These are phyloP conservation scores for Lotmaria passim DNA, from an alignment of 208 protist genomes.

Conservation along the genomic window DNA sequence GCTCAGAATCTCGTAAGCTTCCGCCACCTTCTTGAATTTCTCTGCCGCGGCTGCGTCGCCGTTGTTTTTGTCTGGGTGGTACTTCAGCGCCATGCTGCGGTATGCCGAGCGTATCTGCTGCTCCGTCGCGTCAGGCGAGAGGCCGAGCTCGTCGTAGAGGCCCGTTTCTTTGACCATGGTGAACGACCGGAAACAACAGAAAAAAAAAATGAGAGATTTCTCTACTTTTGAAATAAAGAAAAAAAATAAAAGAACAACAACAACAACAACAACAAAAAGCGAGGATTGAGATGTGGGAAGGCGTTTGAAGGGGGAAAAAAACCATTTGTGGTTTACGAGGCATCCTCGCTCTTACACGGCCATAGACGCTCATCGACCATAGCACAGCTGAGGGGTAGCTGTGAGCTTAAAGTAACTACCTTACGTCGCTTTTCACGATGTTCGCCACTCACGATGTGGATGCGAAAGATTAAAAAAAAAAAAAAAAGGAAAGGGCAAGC, in stretches of 20 bases:
- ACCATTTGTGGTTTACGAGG: too few species aligned
- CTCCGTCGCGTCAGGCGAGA: constrained; percentile 66
- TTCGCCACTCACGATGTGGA: too few species aligned
- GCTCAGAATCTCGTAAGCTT: constrained; percentile 96
- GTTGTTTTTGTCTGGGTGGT: constrained; percentile 92
- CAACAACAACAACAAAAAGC: not conserved
- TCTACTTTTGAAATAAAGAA: constrained; percentile 9
- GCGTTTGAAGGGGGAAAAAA: too few species aligned
- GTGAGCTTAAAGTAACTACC: too few species aligned
- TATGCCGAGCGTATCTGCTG: constrained; percentile 88
- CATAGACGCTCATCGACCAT: too few species aligned
- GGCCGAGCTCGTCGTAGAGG: constrained; percentile 82
- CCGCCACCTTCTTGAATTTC: constrained; percentile 85
- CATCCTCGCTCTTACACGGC: too few species aligned
- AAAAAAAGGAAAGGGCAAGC: too few species aligned
- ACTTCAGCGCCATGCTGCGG: constrained; percentile 86
- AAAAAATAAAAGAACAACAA: not conserved
- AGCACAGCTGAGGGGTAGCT: too few species aligned
- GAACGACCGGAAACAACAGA: not conserved
- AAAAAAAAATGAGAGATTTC: too few species aligned
- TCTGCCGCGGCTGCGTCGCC: constrained; percentile 65
- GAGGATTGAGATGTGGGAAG: not conserved
- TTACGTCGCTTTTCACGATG: too few species aligned
- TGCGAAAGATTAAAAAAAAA: too few species aligned
- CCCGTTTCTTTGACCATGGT: constrained; percentile 82